A percentile compares a stretch with the other conserved stretches of the same genome.
Conservation (phyloP, 2,329 filamentous ascomycete genomes). For the Madurella fahalii region DNA sequence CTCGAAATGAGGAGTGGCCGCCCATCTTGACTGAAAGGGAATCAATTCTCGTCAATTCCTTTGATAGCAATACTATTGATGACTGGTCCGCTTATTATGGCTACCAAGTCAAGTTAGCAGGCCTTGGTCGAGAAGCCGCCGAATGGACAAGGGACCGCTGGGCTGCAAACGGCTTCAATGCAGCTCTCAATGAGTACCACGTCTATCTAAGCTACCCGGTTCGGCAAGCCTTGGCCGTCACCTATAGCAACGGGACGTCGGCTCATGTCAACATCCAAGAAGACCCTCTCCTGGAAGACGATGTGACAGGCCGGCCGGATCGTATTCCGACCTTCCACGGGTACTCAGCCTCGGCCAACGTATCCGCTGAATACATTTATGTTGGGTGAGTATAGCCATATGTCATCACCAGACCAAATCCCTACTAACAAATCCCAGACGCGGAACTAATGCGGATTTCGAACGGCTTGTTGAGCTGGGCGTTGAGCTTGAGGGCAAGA, state of each 20-base stretch:
- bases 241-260: slow-evolving; percentile 58
- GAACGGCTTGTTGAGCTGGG: slow-evolving; percentile 64
- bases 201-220: slow-evolving; percentile 91
- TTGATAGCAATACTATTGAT: slow-evolving; percentile 37
- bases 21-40: slow-evolving; percentile 34
- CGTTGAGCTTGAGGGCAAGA: slow-evolving; percentile 70
- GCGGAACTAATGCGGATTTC: slow-evolving; percentile 81
- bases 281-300: slow-evolving; percentile 63
- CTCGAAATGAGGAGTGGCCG: slow-evolving; percentile 19
- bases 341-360: slow-evolving; percentile 79
- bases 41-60: slow-evolving; percentile 34
- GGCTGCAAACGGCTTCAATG: slow-evolving; percentile 34
- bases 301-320: slow-evolving; percentile 53
- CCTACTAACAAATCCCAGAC: slow-evolving; percentile 34
- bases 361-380: slow-evolving; percentile 81
- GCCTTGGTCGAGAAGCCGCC: slow-evolving; percentile 35
- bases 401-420: slow-evolving; percentile 33
- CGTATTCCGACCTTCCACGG: slow-evolving; percentile 82
- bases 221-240: slow-evolving; percentile 68
- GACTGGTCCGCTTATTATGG: slow-evolving; percentile 39
- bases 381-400: slow-evolving; percentile 46
- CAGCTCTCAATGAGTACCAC: slow-evolving; percentile 52
- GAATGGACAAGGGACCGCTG: slow-evolving; percentile 38
- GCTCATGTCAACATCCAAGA: slow-evolving; percentile 72
- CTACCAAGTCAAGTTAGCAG: slow-evolving; percentile 37